Base-by-base conservation (phyloP, 2,329 filamentous ascomycete species). In the Colletotrichum nymphaeae region DNA sequence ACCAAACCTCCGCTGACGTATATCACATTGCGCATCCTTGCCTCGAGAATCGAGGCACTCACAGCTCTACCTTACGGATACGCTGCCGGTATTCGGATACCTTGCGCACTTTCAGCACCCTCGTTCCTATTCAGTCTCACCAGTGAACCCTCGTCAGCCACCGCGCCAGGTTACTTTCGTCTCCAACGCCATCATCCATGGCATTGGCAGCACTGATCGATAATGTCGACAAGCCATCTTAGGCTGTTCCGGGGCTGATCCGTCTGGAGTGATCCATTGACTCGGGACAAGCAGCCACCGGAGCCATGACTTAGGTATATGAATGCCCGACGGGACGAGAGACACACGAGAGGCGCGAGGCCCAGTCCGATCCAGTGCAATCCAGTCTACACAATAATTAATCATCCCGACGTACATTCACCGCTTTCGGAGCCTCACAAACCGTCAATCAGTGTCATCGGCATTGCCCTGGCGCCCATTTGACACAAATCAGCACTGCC, bases 351-450 rank as follows among this genome's bases (percentile, higher is more conserved):
- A 52, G 64, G 63, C 69, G 64, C 59, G 53, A 28, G 56, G 60
- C 28, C 55, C 56, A 71, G 60, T 62, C 49, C 60, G 58, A 35
- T 56, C 70, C 67, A 65, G 69, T 58, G 7, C 57, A 57, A 30
- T 59, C 69, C 63, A 66, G 63, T 57, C 53, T 32, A 28, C 35
- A 35, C 16, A 32, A 16, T 52, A 32, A 26, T 9, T 9, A 22
- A 59, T 30, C 32, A 56, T 56, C 49, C 24, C 62, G 49, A 52
- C 55, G 62, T 49, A 30, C 30, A 35, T 49, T 46, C 32, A 58
- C 72, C 72, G 72, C 59, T 74, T 74, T 73, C 72, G 63, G 68
- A 68, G 72, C 72, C 63, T 74, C 32, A 57, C 69, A 63, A 52
- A 53, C 57, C 24, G 63, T 46, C 63, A 52, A 52, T 32, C 63